A percentile compares a stretch with the other conserved stretches of the same genome.
Conservation (phyloP, 495 filamentous ascomycete species). For the Hypoxylon lienhwacheense region DNA sequence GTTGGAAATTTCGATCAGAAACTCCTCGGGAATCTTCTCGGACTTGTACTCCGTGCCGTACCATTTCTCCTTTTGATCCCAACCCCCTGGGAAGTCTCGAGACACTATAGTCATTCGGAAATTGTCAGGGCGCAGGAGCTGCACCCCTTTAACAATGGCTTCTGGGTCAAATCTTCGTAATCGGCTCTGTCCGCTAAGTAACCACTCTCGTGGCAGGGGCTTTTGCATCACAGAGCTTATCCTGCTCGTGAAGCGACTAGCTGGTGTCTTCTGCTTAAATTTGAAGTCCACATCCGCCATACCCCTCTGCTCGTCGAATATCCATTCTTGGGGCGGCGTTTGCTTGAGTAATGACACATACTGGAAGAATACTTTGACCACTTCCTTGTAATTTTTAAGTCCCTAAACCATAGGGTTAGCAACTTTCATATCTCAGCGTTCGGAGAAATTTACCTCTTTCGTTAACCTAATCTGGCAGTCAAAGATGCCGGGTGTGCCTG, state of each 20-base stretch:
- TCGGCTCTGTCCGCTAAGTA: conserved; percentile 72
- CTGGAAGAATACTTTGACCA: conserved; percentile 87
- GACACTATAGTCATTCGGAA: conserved; percentile 81
- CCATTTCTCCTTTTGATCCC: conserved; percentile 91
- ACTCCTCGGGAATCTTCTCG: conserved; percentile 77
- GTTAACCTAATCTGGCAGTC: conserved; percentile 79
- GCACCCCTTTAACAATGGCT: conserved; percentile 72
- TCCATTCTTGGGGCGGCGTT: conserved; percentile 83
- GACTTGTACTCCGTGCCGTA: conserved; percentile 93
- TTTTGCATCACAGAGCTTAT: conserved; percentile 87
- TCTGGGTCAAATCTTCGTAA: conserved; percentile 77
- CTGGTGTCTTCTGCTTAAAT: conserved; percentile 89
- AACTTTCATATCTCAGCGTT: not conserved
- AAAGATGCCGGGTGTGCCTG: conserved; percentile 79
- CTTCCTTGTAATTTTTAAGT: conserved; percentile 78
- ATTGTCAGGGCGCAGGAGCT: conserved; percentile 82
- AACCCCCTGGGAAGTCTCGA: conserved; percentile 78
- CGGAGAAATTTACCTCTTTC: conserved; percentile 61
- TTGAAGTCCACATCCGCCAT: conserved; percentile 91
- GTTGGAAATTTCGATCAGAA: conserved; percentile 66
- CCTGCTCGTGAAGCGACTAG: conserved; percentile 82
- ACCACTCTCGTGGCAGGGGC: conserved; percentile 78
- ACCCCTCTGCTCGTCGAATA: conserved; percentile 85
- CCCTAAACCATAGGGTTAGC: conserved; percentile 42
- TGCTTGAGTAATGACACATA: conserved; percentile 89